phyloP scores from a whole-genome alignment of 2,329 filamentous ascomycete genomes.

The Madurella mycetomatis region DNA sequence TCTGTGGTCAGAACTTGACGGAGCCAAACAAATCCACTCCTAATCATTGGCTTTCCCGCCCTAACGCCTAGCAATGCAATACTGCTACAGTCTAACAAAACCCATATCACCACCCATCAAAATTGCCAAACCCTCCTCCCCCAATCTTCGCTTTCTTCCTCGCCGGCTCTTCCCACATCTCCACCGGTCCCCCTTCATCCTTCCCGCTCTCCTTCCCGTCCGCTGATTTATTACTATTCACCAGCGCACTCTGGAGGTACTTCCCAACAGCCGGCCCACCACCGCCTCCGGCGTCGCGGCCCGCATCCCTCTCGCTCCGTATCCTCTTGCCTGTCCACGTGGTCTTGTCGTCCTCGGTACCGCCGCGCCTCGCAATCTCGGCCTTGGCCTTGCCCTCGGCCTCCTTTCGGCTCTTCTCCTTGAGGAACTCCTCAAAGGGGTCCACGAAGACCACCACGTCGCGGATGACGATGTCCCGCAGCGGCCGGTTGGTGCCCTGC shows the following conservation, averaged over 20 bases:
- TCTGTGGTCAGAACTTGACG: neutral
- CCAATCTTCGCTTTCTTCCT: constrained; percentile 76
- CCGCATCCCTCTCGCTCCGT: constrained; percentile 59
- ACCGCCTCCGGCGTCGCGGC: constrained; percentile 38
- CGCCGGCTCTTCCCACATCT: constrained; percentile 64
- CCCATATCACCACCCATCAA: constrained; percentile 76
- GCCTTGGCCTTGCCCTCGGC: constrained; percentile 53
- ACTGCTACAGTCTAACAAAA: neutral
- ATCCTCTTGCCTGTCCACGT: constrained; percentile 97
- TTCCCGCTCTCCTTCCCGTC: constrained; percentile 35
- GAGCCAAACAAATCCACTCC: neutral
- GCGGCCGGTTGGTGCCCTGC: constrained; percentile 62
- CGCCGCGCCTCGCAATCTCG: constrained; percentile 59
- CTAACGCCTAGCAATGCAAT: constrained; percentile 16
- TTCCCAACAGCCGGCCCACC: constrained; percentile 56
- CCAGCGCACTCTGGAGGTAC: constrained; percentile 65
- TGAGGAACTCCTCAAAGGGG: constrained; percentile 90
- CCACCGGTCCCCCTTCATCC: constrained; percentile 55
- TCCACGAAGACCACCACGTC: constrained; percentile 86
- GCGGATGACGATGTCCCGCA: constrained; percentile 73
- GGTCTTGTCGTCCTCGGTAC: constrained; percentile 79
- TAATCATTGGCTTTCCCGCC: neutral
- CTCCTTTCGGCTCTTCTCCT: constrained; percentile 64
- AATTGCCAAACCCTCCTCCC: constrained; percentile 78
- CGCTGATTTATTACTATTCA: constrained; percentile 8